Evolutionary conservation across 176 grass and related monocot species (phyloP), one percentile per base, ranked within the genome.

Genomic region (Cenchrus americanus): DNA sequence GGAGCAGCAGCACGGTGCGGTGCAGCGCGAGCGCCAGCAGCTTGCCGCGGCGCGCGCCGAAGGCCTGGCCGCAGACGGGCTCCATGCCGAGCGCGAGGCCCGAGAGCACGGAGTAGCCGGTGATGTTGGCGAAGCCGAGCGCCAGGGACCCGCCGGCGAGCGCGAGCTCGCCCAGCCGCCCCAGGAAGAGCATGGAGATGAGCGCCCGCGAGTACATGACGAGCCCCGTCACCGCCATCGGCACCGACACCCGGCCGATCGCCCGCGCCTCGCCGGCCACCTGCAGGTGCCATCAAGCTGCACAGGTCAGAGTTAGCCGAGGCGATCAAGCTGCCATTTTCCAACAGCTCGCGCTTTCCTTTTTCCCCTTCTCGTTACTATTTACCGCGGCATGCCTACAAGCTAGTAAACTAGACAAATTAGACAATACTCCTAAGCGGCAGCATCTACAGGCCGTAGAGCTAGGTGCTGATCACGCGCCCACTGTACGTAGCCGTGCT

Each of bases 111-210:
- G 96, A 96, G 89, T 99, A 99, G 21, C 96, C 96, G 1, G 96
- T 99, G 86, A 99, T 99, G 72, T 99, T 99, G 54, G 96, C 93
- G 65, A 99, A 96, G 68, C 96, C 96, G 0, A 99, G 85, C 1
- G 96, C 84, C 11, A 99, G 91, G 1, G 93, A 99, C 0, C 96
- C 96, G 10, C 91, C 93, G 10, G 96, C 96, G 27, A 99, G 93
- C 64, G 89, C 91, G 23, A 99, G 82, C 78, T 94, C 88, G 6
- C 96, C 96, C 0, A 96, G 89, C 10, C 59, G 61, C 14, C 97
- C 97, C 1, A 99, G 93, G 92, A 99, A 96, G 11, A 99, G 77
- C 91, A 96, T 99, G 51, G 97, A 99, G 85, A 99, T 90, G 85
- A 99, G 87, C 22, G 85, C 86, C 40, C 96, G 87, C 12, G 96